Conservation (phyloP, 805 yeast genomes). For the Metschnikowia lunata region DNA sequence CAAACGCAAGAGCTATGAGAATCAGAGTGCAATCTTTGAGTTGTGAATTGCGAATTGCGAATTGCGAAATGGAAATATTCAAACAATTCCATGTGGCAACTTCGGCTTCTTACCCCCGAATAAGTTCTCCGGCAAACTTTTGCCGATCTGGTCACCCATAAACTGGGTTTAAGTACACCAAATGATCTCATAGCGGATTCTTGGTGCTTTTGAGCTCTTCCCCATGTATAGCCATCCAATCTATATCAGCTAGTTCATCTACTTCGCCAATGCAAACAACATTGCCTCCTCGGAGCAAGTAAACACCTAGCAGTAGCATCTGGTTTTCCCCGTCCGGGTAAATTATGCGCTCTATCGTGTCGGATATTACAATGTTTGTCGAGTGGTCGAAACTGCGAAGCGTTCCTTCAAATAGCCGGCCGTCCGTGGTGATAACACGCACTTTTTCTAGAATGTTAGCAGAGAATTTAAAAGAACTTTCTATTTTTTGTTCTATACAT, state of each 20-base stretch:
- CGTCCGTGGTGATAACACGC: conserved; percentile 55
- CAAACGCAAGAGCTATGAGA: too few species aligned
- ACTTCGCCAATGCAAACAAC: conserved; percentile 54
- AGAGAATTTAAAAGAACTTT: too few species aligned
- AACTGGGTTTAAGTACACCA: too few species aligned
- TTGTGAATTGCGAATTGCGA: too few species aligned
- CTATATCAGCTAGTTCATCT: conserved; percentile 41
- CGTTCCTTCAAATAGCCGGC: conserved; percentile 44
- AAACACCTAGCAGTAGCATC: conserved; percentile 44
- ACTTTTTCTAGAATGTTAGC: conserved; percentile 39
- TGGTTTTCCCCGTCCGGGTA: conserved; percentile 38
- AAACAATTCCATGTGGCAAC: too few species aligned
- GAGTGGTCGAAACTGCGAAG: conserved; percentile 60
- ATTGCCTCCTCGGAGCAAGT: conserved; percentile 55
- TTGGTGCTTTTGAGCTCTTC: conserved; percentile 34
- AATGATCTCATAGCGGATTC: conserved; percentile 27
- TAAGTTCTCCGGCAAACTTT: too few species aligned
- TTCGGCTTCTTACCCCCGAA: too few species aligned
- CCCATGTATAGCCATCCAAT: conserved; percentile 38
- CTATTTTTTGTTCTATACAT: conserved; percentile 19
- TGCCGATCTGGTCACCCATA: too few species aligned
- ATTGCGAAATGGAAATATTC: too few species aligned
- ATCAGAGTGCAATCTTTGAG: too few species aligned
- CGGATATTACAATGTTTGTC: conserved; percentile 53
- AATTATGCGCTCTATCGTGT: conserved; percentile 49